A percentile compares a stretch with the other conserved stretches of the same genome.
Evolutionary conservation across 2,329 filamentous ascomycete species (phyloP).

Genomic region (Fusarium napiforme): DNA sequence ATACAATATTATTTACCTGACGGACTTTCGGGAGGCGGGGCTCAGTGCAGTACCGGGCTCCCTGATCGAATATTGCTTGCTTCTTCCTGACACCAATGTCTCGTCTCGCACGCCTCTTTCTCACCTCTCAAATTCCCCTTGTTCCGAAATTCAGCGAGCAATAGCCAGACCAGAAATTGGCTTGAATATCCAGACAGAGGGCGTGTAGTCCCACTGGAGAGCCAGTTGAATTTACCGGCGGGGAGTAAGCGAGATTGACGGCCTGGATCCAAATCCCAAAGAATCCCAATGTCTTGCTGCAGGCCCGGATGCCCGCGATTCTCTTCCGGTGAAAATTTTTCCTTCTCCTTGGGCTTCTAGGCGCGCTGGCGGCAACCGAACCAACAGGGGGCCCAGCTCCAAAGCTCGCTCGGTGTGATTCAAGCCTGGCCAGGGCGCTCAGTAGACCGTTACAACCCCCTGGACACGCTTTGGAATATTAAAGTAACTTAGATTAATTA

Average conservation of each 20-base stretch:
- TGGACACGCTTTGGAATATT: constrained; percentile 22
- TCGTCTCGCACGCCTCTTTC: constrained; percentile 16
- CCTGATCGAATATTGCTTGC: constrained; percentile 6
- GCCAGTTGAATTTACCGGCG: constrained; percentile 50
- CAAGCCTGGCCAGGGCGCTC: constrained; percentile 38
- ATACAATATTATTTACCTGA: constrained; percentile 19
- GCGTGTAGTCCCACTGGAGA: constrained; percentile 38
- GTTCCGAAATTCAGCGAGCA: constrained; percentile 24
- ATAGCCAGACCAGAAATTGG: constrained; percentile 14
- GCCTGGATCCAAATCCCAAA: constrained; percentile 38
- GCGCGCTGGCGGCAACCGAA: constrained; percentile 45
- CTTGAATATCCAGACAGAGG: constrained; percentile 8
- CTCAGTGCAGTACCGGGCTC: constrained; percentile 4
- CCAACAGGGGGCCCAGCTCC: constrained; percentile 37
- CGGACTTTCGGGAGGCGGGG: constrained; percentile 24
- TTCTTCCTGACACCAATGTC: constrained; percentile 12
- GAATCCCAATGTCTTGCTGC: constrained; percentile 42
- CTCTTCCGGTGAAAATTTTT: constrained; percentile 47
- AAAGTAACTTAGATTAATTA: constrained; percentile 26
- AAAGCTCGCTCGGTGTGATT: constrained; percentile 43
- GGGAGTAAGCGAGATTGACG: constrained; percentile 52
- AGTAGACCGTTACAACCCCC: constrained; percentile 41
- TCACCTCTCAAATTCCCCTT: constrained; percentile 21
- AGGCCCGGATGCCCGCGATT: constrained; percentile 42
- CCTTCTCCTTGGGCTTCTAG: constrained; percentile 46